phyloP scores from a whole-genome alignment of 805 yeast species.

The Aciculoconidium aculeatum region DNA sequence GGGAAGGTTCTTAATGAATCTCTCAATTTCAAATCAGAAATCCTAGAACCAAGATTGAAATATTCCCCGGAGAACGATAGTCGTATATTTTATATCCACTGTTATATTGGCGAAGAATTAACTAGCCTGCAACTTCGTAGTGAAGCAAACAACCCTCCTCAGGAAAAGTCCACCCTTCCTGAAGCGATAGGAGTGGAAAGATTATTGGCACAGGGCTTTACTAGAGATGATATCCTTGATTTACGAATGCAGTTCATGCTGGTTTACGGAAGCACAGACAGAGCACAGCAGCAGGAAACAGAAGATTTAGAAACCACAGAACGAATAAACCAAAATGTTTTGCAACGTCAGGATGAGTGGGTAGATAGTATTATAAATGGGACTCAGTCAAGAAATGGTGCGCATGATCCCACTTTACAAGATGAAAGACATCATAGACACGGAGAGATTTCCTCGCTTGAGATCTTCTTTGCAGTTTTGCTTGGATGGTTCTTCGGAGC shows the following conservation, averaged over 20 bases:
- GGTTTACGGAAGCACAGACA: constrained; percentile 39
- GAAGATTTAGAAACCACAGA: constrained; percentile 41
- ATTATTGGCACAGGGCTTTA: constrained; percentile 74
- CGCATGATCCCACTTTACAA: constrained; percentile 15
- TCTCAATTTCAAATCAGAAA: constrained; percentile 49
- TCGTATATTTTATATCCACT: constrained; percentile 58
- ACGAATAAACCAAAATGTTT: constrained; percentile 28
- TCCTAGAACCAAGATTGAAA: constrained; percentile 27
- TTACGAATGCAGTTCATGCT: constrained; percentile 69
- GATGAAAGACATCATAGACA: no score
- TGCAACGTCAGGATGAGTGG: constrained; percentile 83
- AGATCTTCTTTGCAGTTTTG: no score
- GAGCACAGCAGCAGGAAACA: constrained; percentile 14
- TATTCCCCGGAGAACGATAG: constrained; percentile 9
- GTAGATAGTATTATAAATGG: constrained; percentile 68
- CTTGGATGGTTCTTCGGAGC: constrained; percentile 77
- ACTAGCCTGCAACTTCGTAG: constrained; percentile 48
- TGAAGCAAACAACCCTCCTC: constrained; percentile 54
- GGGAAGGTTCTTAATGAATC: constrained; percentile 60
- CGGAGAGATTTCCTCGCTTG: no score
- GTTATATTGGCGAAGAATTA: constrained; percentile 67
- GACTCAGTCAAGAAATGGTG: constrained; percentile 2
- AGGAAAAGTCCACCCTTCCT: constrained; percentile 46
- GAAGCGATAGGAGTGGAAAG: constrained; percentile 85
- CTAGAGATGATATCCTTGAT: constrained; percentile 67